Base-by-base conservation (phyloP, 805 yeast species). In the Grigorovia humatica region DNA sequence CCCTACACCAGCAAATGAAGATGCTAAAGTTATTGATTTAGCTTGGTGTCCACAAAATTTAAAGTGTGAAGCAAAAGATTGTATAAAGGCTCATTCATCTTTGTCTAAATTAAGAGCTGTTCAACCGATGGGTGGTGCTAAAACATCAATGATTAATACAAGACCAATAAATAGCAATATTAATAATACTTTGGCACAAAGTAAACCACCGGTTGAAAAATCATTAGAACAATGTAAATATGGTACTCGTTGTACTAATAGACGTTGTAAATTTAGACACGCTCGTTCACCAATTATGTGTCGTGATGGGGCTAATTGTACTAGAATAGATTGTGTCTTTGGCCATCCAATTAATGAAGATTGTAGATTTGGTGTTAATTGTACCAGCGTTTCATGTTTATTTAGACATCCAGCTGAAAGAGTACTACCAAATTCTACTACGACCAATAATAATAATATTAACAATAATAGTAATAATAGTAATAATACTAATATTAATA, bases 391-490 rank as follows among this genome's bases (percentile, higher is more conserved):
- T 49, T 73, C 75, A 51, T 89, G 97, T 74, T 66, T 81, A 57
- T 89, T 74, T 70, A 76, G 75, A 60, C 97, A 89, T 68, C 95
- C 96, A 13, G 83, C 80, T 52, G 93, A 88, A n/a, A 76, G 89
- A 64, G 73, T 70, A 6, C 17, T 63, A 15, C 66, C 68, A n/a
- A 55, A 55, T 54, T 13, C 18, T 38, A 38, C 12, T 9, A 57
- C 6, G 3, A 44, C 8, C 7, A 20, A 17, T 13, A 44, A 44
- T 48, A 68, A 66, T 40, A 52, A 55, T 40, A 18, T 3, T 18
- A 18, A 15, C n/a, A 55, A 55, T 40, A 52, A 55, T 40, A 18
- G 5, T 18, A 18, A 15, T 5, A 55, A 55, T 43, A 60, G 62
- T 63, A 64, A 30, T 50, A 13, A 3, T 38, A 8, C 42, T 4